A percentile compares a stretch with the other conserved stretches of the same genome.
Evolutionary conservation across 2,329 filamentous ascomycete species (phyloP).

Genomic region (Cladosporium sp.): DNA sequence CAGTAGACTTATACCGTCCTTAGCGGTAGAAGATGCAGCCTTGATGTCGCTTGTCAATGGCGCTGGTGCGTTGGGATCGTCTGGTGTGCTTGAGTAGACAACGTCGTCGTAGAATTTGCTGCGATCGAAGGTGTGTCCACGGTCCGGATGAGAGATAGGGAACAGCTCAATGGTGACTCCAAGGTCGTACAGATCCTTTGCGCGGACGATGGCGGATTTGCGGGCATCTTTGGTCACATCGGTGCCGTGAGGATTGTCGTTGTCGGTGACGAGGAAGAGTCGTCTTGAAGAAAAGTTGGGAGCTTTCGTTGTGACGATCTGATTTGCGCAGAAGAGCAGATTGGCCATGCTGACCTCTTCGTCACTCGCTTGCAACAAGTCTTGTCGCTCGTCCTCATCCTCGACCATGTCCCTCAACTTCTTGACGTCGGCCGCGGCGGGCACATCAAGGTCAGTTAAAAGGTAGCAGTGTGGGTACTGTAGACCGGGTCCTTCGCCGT

Average conservation of each 20-base stretch:
- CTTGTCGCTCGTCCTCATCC: conserved; percentile 67
- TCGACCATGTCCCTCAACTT: conserved; percentile 70
- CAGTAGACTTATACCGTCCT: conserved; percentile 73
- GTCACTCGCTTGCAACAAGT: conserved; percentile 64
- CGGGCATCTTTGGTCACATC: conserved; percentile 61
- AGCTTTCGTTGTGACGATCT: conserved; percentile 91
- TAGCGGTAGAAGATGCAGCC: conserved; percentile 55
- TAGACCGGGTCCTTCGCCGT: conserved; percentile 46
- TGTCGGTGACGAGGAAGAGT: conserved; percentile 93
- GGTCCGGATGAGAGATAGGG: conserved; percentile 68
- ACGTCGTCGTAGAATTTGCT: conserved; percentile 94
- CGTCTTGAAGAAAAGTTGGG: conserved; percentile 89
- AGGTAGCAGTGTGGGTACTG: conserved; percentile 91
- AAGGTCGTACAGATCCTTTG: conserved; percentile 91
- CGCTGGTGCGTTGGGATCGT: conserved; percentile 63
- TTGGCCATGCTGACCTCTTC: conserved; percentile 78
- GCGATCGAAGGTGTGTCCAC: conserved; percentile 65
- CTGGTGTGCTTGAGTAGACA: conserved; percentile 71
- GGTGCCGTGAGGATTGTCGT: conserved; percentile 75
- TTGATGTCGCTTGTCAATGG: conserved; percentile 53
- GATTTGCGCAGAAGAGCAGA: conserved; percentile 89
- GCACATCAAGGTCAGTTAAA: conserved; percentile 81
- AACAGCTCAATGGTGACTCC: conserved; percentile 91
- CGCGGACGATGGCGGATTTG: conserved; percentile 75
- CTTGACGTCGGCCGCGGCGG: conserved; percentile 82